Base-by-base conservation (phyloP, 768 basidiomycete genomes). In the Mycena vulgaris region DNA sequence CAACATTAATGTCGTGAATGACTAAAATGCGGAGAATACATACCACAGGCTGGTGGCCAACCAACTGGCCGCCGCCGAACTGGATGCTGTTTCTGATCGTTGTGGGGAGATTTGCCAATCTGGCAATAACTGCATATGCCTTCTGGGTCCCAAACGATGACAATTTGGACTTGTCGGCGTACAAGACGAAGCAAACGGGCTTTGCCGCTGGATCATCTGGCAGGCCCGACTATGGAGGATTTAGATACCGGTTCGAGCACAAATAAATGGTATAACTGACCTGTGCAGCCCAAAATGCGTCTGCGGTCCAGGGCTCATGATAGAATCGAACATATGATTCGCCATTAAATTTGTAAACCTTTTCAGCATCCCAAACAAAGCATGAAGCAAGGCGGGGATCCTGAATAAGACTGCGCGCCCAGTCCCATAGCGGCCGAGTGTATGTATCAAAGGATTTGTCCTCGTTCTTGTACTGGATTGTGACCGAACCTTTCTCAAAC, bases 291-390 rank as follows among this genome's bases (percentile, higher is more conserved):
- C n/a, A 85, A 33, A 76, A 86, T 9, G 47, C n/a, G 39, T 83
- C 62, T 2, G 78, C 83, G n/a, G 81, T 83, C 79, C 82, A 83
- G 9, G 83, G 83, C 48, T 86, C 81, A 60, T 83, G 69, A 31
- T 79, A 61, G 53, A 83, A 79, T 0, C 76, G 72, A 14, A 72
- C 67, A 56, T 74, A 83, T 1, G 27, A n/a, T 1, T 59, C 33
- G 1, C 75, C 78, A 64, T 81, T 71, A 49, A 66, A 79, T 60
- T 76, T 80, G 69, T 62, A 83, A n/a, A n/a, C n/a, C n/a, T n/a
- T n/a, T n/a, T n/a, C n/a, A n/a, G n/a, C n/a, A n/a, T n/a, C n/a
- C n/a, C n/a, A n/a, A n/a, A n/a, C n/a, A n/a, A n/a, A n/a, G n/a
- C n/a, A n/a, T n/a, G n/a, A n/a, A n/a, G n/a, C 5, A 21, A 82